Conservation (phyloP, 768 basidiomycete species). For the Phylloporus rhodoxanthus region DNA sequence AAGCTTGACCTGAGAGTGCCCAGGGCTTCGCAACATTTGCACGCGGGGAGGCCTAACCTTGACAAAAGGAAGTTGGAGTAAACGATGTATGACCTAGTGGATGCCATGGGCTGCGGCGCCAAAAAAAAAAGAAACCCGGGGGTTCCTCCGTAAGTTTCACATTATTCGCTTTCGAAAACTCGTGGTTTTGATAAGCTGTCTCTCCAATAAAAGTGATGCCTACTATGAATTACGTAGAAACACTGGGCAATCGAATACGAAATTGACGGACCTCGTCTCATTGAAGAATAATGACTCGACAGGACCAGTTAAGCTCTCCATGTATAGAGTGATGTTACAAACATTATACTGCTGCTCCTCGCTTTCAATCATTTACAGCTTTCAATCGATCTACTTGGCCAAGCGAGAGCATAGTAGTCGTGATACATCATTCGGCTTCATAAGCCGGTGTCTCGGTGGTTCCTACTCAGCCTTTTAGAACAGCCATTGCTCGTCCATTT, state of each 20-base stretch:
- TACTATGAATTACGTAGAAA: background rate
- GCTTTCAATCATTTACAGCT: background rate
- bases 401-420: too few species aligned
- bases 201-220: background rate
- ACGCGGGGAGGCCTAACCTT: too few species aligned
- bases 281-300: background rate
- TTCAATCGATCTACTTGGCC: background rate
- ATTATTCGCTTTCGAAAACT: background rate
- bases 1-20: too few species aligned
- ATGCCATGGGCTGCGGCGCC: too few species aligned
- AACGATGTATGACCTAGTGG: too few species aligned
- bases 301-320: background rate
- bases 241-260: background rate
- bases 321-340: background rate
- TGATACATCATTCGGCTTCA: background rate
- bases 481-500: background rate
- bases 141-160: background rate
- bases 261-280: background rate
- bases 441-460: background rate
- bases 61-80: too few species aligned
- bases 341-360: background rate
- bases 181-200: background rate
- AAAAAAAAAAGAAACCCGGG: too few species aligned
- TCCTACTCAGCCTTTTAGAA: background rate
- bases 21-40: too few species aligned